phyloP scores from a whole-genome alignment of 1,139 yeast genomes.

The Candida freyschussii region DNA sequence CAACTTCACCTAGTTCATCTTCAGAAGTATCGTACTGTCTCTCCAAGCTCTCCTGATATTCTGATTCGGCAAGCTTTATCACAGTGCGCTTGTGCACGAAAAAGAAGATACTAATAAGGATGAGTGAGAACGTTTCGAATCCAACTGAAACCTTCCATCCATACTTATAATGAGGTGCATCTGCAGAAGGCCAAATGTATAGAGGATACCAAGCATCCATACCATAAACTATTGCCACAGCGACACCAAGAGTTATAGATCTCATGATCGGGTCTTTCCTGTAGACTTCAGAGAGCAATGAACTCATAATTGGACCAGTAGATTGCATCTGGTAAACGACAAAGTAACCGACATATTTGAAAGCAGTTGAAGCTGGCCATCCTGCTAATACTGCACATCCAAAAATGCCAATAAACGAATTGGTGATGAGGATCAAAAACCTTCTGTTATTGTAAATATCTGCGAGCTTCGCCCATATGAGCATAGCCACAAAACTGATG shows the following conservation, averaged over 20 bases:
- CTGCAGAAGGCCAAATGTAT: slow-evolving; percentile 14
- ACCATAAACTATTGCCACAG: slow-evolving; percentile 13
- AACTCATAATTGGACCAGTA: slow-evolving; percentile 5
- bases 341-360: slow-evolving; percentile 37
- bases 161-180: slow-evolving; percentile 18
- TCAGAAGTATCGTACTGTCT: no score
- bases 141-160: slow-evolving; percentile 15
- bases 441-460: slow-evolving; percentile 15
- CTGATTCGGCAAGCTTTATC: no score
- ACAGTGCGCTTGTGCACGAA: no score
- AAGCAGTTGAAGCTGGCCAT: slow-evolving; percentile 31
- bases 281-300: slow-evolving; percentile 6
- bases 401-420: slow-evolving; percentile 12
- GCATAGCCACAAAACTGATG: slow-evolving; percentile 11
- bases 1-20: no score
- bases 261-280: slow-evolving; percentile 7
- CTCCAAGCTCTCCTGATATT: no score
- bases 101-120: no score
- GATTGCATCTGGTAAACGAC: slow-evolving; percentile 3
- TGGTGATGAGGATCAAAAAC: slow-evolving; percentile 6
- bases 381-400: slow-evolving; percentile 5
- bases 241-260: slow-evolving; percentile 6
- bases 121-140: slow-evolving; percentile 2
- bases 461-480: slow-evolving; percentile 15
- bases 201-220: slow-evolving; percentile 20